A percentile compares a stretch with the other conserved stretches of the same genome.
Conservation (phyloP, 768 basidiomycete genomes). For the Leccinum incarnatum region DNA sequence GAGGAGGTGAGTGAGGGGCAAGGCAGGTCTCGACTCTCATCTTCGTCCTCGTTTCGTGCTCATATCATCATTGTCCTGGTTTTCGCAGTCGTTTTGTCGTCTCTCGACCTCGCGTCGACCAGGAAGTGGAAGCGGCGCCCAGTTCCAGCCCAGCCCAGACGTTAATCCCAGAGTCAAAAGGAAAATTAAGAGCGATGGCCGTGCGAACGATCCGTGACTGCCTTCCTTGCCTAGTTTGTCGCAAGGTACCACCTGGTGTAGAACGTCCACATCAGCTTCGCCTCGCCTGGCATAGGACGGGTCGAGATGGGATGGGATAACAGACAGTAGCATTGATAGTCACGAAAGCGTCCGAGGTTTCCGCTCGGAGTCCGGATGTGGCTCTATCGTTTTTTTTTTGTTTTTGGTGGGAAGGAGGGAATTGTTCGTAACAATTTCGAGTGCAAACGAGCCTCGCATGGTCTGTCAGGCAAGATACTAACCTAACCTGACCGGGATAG, state of each 20-base stretch:
- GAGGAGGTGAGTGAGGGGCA: neutral
- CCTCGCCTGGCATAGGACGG: neutral
- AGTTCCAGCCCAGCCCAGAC: neutral
- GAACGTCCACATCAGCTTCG: neutral
- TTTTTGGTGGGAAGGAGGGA: neutral
- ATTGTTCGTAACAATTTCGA: neutral
- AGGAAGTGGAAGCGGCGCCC: neutral
- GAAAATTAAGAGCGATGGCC: neutral
- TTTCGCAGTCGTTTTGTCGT: neutral
- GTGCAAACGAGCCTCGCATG: neutral
- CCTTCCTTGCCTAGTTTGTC: neutral
- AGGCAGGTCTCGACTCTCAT: neutral
- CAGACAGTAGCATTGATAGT: neutral
- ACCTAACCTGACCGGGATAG: neutral
- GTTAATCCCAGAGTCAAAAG: neutral
- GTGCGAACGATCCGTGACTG: neutral
- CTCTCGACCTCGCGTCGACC: neutral
- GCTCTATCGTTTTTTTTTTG: neutral
- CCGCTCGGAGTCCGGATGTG: constrained; percentile 5
- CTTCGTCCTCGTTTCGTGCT: neutral
- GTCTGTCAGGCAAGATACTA: neutral
- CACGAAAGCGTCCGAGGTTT: constrained; percentile 10
- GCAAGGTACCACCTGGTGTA: neutral
- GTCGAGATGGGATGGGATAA: neutral
- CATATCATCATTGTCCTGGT: neutral